Percentiles rank a stretch among this genome's conserved stretches.
phyloP scores from a whole-genome alignment of 768 basidiomycete species.

The Pleurotus djamor region DNA sequence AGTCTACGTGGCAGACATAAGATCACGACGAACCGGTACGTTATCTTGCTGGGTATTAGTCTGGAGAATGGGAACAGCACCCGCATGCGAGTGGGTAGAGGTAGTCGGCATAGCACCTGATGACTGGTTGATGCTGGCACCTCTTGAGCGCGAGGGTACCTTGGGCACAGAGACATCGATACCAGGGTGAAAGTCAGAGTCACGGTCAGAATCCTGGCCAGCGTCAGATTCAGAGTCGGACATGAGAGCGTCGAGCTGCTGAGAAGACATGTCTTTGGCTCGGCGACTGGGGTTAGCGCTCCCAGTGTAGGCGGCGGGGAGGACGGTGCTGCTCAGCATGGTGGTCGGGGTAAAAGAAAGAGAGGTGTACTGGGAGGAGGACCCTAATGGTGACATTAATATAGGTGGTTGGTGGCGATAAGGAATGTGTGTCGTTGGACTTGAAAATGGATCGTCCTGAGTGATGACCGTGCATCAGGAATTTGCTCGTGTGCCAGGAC shows the following conservation, averaged over 20 bases:
- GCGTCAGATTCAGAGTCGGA: constrained; percentile 4
- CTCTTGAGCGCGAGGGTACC: constrained; percentile 9
- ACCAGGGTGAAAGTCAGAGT: constrained; percentile 8
- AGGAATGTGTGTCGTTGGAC: constrained; percentile 7
- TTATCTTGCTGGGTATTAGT: not conserved
- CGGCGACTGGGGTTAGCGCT: constrained; percentile 37
- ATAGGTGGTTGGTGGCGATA: not conserved
- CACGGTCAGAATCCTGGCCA: constrained; percentile 6
- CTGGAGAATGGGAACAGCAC: constrained; percentile 16
- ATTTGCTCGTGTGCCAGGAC: constrained; percentile 19
- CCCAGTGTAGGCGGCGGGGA: constrained; percentile 25
- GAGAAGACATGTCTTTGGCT: constrained; percentile 24
- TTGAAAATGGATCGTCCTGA: not conserved
- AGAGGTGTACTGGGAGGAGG: not conserved
- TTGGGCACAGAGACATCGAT: not conserved
- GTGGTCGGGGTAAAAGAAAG: not conserved
- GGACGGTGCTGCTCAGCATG: constrained; percentile 5
- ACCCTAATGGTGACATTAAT: not conserved
- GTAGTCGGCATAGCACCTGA: not conserved
- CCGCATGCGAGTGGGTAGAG: constrained; percentile 7
- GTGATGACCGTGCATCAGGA: constrained; percentile 6
- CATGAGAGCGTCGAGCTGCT: not conserved
- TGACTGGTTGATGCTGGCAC: constrained; percentile 10
- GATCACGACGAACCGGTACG: not conserved
- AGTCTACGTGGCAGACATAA: constrained; percentile 12